These are phyloP conservation scores for Aspergillus sp. DNA, from an alignment of 2,329 filamentous ascomycete genomes.

Conservation along the genomic window DNA sequence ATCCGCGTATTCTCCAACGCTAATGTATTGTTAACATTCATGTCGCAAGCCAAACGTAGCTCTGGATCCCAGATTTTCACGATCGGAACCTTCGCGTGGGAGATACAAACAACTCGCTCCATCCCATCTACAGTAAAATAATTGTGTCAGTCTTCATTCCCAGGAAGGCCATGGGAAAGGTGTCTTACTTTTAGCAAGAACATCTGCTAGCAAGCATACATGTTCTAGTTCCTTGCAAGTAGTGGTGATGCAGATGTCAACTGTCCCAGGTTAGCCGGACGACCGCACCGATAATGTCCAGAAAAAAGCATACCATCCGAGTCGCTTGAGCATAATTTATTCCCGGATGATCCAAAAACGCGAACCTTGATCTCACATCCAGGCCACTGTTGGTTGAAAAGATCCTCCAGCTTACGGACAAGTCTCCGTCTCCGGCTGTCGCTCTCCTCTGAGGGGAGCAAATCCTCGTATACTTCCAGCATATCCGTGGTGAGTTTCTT, in stretches of 20 bases:
- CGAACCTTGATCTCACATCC: conserved; percentile 85
- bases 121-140: conserved; percentile 70
- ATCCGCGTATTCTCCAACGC: conserved; percentile 96
- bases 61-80: conserved; percentile 99
- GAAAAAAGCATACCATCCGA: conserved; percentile 72
- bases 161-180: not conserved
- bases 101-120: conserved; percentile 93
- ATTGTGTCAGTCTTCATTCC: conserved; percentile 15
- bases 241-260: conserved; percentile 97
- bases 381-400: conserved; percentile 90
- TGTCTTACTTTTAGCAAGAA: conserved; percentile 76
- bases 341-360: conserved; percentile 97
- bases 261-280: conserved; percentile 50
- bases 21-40: conserved; percentile 98
- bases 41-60: conserved; percentile 83
- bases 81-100: conserved; percentile 93
- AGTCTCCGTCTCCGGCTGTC: conserved; percentile 73
- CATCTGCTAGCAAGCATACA: conserved; percentile 85
- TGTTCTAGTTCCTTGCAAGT: conserved; percentile 82
- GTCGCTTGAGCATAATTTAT: conserved; percentile 89
- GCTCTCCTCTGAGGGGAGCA: conserved; percentile 79
- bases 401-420: conserved; percentile 80
- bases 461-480: conserved; percentile 76
- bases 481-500: conserved; percentile 76
- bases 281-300: not conserved